These are phyloP conservation scores for Kurtzmaniella fragi DNA, from an alignment of 805 yeast species.

Conservation along the genomic window DNA sequence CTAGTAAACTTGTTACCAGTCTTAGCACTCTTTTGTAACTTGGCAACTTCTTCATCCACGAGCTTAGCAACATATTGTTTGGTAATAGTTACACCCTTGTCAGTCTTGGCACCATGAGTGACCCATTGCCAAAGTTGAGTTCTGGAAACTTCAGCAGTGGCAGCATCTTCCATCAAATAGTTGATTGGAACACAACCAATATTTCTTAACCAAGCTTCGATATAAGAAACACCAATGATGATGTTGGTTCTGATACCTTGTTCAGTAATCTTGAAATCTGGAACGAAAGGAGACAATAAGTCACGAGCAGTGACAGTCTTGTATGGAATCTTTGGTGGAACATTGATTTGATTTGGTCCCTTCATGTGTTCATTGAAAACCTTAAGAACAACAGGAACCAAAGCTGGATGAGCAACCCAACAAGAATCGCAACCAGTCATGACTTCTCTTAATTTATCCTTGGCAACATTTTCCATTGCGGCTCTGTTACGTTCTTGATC, in stretches of 20 bases:
- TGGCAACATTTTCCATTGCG: conserved; percentile 14
- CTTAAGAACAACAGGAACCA: conserved; percentile 65
- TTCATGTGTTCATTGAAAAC: conserved; percentile 76
- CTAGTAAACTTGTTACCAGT: conserved; percentile 60
- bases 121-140: conserved; percentile 83
- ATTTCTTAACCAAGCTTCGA: conserved; percentile 84
- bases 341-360: conserved; percentile 73
- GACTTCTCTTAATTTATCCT: conserved; percentile 55
- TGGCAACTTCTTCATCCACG: conserved; percentile 57
- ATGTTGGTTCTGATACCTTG: conserved; percentile 68
- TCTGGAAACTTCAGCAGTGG: conserved; percentile 84
- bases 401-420: conserved; percentile 87
- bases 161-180: conserved; percentile 85
- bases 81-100: conserved; percentile 54
- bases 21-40: conserved; percentile 44
- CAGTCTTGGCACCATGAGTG: conserved; percentile 60
- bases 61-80: conserved; percentile 53
- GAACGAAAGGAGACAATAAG: conserved; percentile 59
- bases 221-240: conserved; percentile 71
- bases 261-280: conserved; percentile 59
- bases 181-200: conserved; percentile 84
- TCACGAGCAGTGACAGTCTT: conserved; percentile 55
- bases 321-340: conserved; percentile 42
- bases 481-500: conserved; percentile 11
- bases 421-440: conserved; percentile 81